Conservation (phyloP, 2,329 filamentous ascomycete genomes). For the Sclerotinia spermophila region DNA sequence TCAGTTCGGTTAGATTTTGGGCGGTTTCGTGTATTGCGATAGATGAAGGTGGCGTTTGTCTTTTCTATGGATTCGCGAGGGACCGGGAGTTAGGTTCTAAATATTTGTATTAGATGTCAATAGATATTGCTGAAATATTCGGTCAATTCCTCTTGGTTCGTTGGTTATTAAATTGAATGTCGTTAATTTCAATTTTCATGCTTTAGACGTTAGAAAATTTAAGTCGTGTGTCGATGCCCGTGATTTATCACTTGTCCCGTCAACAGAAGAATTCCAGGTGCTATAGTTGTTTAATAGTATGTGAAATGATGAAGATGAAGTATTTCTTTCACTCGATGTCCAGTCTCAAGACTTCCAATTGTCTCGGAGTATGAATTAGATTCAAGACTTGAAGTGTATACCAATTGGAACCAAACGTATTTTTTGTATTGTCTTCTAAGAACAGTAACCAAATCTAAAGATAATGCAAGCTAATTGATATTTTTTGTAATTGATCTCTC, state of each 20-base stretch:
- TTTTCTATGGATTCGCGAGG: background rate
- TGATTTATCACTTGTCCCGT: background rate
- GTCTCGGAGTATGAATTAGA: fast-evolving
- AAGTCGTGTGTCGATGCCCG: background rate
- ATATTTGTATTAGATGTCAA: background rate
- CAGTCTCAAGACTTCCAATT: too few species aligned
- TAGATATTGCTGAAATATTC: background rate
- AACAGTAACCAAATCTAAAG: background rate
- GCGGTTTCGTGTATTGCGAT: background rate
- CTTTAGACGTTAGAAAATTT: background rate
- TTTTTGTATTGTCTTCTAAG: background rate
- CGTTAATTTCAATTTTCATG: background rate
- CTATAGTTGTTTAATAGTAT: background rate
- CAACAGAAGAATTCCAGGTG: fast-evolving
- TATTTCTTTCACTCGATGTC: fast-evolving
- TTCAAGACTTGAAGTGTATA: background rate
- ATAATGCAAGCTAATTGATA: background rate
- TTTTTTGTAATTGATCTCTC: background rate
- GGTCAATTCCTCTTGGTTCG: background rate
- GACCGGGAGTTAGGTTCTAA: background rate
- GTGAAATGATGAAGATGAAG: fast-evolving
- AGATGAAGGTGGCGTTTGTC: background rate
- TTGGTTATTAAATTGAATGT: fast-evolving
- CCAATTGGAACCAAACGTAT: background rate
- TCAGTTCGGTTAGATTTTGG: background rate